Base-by-base conservation (phyloP, 2,329 filamentous ascomycete species). In the Hypoxylon sp. region DNA sequence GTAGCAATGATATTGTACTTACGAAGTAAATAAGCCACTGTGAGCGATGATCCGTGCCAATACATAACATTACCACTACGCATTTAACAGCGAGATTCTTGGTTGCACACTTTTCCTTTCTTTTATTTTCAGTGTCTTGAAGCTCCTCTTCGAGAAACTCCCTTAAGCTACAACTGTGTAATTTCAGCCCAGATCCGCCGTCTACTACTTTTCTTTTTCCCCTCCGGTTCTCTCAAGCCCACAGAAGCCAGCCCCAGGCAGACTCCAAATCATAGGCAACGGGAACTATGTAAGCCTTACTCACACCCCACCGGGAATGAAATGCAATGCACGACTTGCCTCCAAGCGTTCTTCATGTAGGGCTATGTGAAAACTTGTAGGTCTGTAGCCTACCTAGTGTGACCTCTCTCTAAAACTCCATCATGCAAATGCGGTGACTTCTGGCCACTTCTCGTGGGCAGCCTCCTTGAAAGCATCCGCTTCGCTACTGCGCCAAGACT, bases 361-460 rank as follows among this genome's bases (percentile, higher is more conserved):
- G 13, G 21, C 51, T 11, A 41, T 48, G 23, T 43, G 19, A 52
- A 43, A 19, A 48, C 46, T 28, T 19, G 53, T 49, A 13, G 49
- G 21, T 23, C 32, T 34, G 32, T 49, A 41, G 6, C 41, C 43
- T 34, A 25, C 41, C 43, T 34, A 25, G 36, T 13, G 25, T 21
- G 21, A 49, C 51, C 32, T n/a, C 38, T 25, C 45, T 25, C 23
- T n/a, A 14, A 41, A 13, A n/a, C 81, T 51, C 82, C 80, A 14
- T 76, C 75, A 84, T 19, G 77, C 78, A 68, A 87, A 83, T 45
- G 80, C 74, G 5, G 83, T 85, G 28, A 84, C 84, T 52, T 83
- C 79, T 0, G 85, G 84, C 79, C 84, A 89, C 75, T 84, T 87
- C 52, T 76, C 75, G 23, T 79, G 78, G 3, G 86, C 85, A 17